Evolutionary conservation across 139 green algal genomes (phyloP), one percentile per base, ranked within the genome.

Genomic region (Nannochloris sp.): DNA sequence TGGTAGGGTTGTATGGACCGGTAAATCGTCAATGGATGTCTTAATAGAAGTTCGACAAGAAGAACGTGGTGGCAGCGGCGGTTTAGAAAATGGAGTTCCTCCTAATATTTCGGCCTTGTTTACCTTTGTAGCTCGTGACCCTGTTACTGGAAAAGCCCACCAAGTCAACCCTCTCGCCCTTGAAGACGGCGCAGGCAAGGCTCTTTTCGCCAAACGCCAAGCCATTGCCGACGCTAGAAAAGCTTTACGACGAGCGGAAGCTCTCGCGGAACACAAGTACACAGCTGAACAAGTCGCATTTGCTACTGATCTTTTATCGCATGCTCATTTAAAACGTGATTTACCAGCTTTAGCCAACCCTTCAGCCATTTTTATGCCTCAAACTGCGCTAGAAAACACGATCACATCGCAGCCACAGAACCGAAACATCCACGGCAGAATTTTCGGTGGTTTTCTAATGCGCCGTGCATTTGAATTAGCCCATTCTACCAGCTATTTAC

Each of bases 381-480:
- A 73, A 37, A 91, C 85, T 9, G 51, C 33, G 15, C 65, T 84
- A 39, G 67, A 83, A 9, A 92, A 93, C 73, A 77, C 76, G 23
- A 85, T 95, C 58, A 78, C 82, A 10, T 90, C 81, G 69, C 82
- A 91, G 79, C 88, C 87, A 48, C 88, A 95, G 80, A 77, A 92
- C 48, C 70, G 83, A 14, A 92, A 92, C 67, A 80, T 88, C 34
- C 71, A 84, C 36, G 74, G 83, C 29, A 77, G 86, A 35, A 76
- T 95, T 7, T 95, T 95, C 65, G 88, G 88, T 0, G 88, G 88
- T 33, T 94, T 95, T 59, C 75, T 95, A 6, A 92, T 95, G 85
- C 67, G 88, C 62, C 79, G 86, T 1, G 89, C 89, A 0, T 96
- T 85, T 74, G 89, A 96, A 75, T 73, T 96, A 38, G 89, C 83